These are phyloP conservation scores for Blastomyces silverae DNA, from an alignment of 2,329 filamentous ascomycete species.

Conservation along the genomic window DNA sequence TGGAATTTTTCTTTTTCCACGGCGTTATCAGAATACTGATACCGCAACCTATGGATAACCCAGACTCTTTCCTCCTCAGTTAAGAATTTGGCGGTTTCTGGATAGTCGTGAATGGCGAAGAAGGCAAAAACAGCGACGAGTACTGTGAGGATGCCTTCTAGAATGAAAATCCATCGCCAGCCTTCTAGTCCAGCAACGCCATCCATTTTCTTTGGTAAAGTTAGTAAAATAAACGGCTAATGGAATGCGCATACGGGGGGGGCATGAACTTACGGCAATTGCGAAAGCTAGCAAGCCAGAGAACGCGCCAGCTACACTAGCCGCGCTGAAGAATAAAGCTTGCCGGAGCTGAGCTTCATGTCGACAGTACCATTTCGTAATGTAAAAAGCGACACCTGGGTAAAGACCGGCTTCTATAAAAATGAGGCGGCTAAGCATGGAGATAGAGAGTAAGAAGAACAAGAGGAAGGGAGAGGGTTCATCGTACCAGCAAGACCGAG, in stretches of 20 bases:
- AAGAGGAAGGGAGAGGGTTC: neutral
- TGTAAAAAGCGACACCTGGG: slow-evolving; percentile 41
- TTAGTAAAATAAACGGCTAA: slow-evolving; percentile 3
- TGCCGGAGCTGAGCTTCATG: slow-evolving; percentile 40
- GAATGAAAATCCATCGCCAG: slow-evolving; percentile 48
- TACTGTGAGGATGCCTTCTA: slow-evolving; percentile 45
- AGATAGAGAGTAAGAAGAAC: neutral
- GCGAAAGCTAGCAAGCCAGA: slow-evolving; percentile 48
- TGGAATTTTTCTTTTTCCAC: slow-evolving; percentile 32
- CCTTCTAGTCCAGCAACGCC: slow-evolving; percentile 43
- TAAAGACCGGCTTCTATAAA: slow-evolving; percentile 38
- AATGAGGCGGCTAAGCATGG: neutral
- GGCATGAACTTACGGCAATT: slow-evolving; percentile 36
- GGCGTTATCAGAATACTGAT: slow-evolving; percentile 29
- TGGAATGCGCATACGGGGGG: neutral
- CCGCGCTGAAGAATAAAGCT: slow-evolving; percentile 45
- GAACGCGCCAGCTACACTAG: slow-evolving; percentile 48
- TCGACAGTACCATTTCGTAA: slow-evolving; percentile 44
- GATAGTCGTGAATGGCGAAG: slow-evolving; percentile 44
- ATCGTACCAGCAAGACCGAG: slow-evolving; percentile 33
- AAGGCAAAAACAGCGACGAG: slow-evolving; percentile 39
- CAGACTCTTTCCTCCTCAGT: slow-evolving; percentile 37
- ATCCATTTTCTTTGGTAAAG: slow-evolving; percentile 40
- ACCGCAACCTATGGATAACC: slow-evolving; percentile 35
- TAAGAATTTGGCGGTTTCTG: slow-evolving; percentile 41